Conservation (phyloP, 176 grass and related monocot genomes). For the Ampelocalamus luodianensis region DNA sequence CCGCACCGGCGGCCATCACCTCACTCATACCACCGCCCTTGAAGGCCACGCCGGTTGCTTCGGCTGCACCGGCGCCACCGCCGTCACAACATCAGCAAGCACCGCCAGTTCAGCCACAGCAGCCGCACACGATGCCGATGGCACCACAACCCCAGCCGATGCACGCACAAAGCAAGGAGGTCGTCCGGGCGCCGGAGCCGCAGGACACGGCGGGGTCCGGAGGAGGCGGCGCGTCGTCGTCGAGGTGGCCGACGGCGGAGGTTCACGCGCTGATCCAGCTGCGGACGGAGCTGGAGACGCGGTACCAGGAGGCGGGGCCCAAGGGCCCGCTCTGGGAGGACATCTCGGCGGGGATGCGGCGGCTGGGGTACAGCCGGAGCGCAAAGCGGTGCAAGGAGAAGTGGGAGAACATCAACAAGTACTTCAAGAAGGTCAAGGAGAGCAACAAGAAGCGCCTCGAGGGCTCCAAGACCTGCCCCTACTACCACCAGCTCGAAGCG, state of each 20-base stretch:
- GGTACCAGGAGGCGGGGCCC: slow-evolving; percentile 79
- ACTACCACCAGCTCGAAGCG: slow-evolving; percentile 96
- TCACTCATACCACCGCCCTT: slow-evolving; percentile 1
- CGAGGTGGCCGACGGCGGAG: slow-evolving; percentile 92
- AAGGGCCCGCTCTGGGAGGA: slow-evolving; percentile 98
- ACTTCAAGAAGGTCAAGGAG: slow-evolving; percentile 99
- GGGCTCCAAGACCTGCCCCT: slow-evolving; percentile 97
- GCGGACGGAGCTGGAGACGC: slow-evolving; percentile 66
- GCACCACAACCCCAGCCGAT: slow-evolving; percentile 26
- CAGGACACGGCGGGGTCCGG: slow-evolving; percentile 27
- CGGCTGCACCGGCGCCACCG: neutral
- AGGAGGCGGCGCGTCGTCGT: slow-evolving; percentile 51
- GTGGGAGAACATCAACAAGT: slow-evolving; percentile 99
- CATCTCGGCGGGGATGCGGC: slow-evolving; percentile 82
- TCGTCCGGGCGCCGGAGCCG: slow-evolving; percentile 17
- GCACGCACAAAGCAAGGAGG: slow-evolving; percentile 38
- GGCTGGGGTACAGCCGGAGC: slow-evolving; percentile 81
- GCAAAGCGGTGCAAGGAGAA: slow-evolving; percentile 98
- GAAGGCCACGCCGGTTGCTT: slow-evolving; percentile 36
- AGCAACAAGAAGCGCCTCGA: slow-evolving; percentile 86
- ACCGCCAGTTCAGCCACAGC: neutral
- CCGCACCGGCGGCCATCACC: slow-evolving; percentile 15
- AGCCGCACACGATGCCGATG: slow-evolving; percentile 17
- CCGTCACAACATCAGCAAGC: neutral
- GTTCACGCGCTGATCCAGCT: slow-evolving; percentile 94